Percentiles rank a stretch among this genome's conserved stretches.
phyloP scores from a whole-genome alignment of 768 basidiomycete species.

The Tylopilus sp. region DNA sequence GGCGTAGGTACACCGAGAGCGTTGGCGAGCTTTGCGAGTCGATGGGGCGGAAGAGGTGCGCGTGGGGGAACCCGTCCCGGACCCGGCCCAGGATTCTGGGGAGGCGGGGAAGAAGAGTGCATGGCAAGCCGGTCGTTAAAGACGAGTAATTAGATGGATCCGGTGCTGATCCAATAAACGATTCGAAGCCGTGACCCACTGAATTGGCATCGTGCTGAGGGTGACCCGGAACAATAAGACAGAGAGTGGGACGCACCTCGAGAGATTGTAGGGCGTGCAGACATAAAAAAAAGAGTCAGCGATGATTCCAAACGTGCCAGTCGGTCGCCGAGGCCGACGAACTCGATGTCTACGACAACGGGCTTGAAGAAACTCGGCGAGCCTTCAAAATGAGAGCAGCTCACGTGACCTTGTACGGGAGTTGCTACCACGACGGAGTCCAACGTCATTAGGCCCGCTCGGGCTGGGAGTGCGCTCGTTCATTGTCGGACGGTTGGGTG shows the following conservation, averaged over 20 bases:
- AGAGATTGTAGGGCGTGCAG: background rate
- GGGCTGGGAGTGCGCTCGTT: background rate
- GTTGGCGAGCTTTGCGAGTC: conserved; percentile 80
- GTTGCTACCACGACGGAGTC: conserved; percentile 2
- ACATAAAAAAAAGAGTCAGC: background rate
- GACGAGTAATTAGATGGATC: conserved; percentile 5
- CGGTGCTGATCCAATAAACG: conserved; percentile 1
- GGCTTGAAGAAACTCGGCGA: conserved; percentile 5
- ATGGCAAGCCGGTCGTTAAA: conserved; percentile 4
- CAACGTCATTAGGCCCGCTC: background rate
- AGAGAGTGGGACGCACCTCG: conserved; percentile 10
- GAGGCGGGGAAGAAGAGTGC: conserved; percentile 9
- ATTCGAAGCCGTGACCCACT: conserved; percentile 2
- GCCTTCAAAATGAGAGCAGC: conserved; percentile 12
- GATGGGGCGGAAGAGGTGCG: conserved; percentile 68
- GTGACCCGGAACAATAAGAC: background rate
- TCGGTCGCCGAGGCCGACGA: conserved; percentile 1
- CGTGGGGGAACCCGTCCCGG: conserved; percentile 60
- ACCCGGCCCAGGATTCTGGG: conserved; percentile 8
- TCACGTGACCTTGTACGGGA: conserved; percentile 18
- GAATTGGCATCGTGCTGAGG: background rate
- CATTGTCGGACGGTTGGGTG: background rate
- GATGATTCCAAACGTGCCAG: background rate
- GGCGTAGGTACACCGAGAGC: conserved; percentile 81
- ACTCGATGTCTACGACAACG: conserved; percentile 10